Percentiles rank a stretch among this genome's conserved stretches.
These are phyloP conservation scores for Cutaneotrichosporon spelunceum DNA, from an alignment of 1,284 basidiomycete species.

Conservation along the genomic window DNA sequence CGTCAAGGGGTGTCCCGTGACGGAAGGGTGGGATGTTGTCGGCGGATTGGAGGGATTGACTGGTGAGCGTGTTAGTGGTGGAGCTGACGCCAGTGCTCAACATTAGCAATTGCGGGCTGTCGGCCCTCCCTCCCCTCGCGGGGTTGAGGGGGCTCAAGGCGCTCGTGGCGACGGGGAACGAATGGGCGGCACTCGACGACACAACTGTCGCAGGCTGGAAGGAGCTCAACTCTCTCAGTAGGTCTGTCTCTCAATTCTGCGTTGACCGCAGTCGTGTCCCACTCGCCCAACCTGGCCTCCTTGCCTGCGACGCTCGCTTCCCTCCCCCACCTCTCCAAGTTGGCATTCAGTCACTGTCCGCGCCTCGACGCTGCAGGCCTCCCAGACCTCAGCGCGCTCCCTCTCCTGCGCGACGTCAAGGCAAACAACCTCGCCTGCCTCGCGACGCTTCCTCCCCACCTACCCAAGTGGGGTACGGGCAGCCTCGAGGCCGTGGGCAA, in stretches of 20 bases:
- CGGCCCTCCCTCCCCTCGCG: constrained; percentile 29
- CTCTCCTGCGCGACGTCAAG: constrained; percentile 46
- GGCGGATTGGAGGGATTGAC: constrained; percentile 35
- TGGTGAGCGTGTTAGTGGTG: constrained; percentile 26
- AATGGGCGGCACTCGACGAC: constrained; percentile 36
- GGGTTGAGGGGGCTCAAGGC: constrained; percentile 42
- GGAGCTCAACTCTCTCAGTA: constrained; percentile 47
- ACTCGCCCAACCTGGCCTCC: constrained; percentile 40
- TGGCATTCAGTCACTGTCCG: constrained; percentile 48
- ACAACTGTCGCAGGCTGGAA: constrained; percentile 36
- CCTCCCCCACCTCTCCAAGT: constrained; percentile 41
- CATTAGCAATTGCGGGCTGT: constrained; percentile 38
- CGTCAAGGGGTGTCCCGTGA: constrained; percentile 37
- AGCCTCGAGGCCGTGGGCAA: constrained; percentile 27
- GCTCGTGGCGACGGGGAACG: constrained; percentile 46
- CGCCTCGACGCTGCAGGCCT: constrained; percentile 31
- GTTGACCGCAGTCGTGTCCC: constrained; percentile 39
- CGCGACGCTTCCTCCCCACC: constrained; percentile 34
- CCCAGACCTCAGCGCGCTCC: constrained; percentile 41
- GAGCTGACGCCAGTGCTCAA: constrained; percentile 38
- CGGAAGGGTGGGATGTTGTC: constrained; percentile 41
- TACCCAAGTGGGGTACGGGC: constrained; percentile 43
- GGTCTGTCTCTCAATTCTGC: constrained; percentile 9
- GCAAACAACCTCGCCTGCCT: constrained; percentile 47
- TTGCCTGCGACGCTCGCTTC: constrained; percentile 30